phyloP scores from a whole-genome alignment of 2,329 filamentous ascomycete genomes.

The Sporothrix pallida region DNA sequence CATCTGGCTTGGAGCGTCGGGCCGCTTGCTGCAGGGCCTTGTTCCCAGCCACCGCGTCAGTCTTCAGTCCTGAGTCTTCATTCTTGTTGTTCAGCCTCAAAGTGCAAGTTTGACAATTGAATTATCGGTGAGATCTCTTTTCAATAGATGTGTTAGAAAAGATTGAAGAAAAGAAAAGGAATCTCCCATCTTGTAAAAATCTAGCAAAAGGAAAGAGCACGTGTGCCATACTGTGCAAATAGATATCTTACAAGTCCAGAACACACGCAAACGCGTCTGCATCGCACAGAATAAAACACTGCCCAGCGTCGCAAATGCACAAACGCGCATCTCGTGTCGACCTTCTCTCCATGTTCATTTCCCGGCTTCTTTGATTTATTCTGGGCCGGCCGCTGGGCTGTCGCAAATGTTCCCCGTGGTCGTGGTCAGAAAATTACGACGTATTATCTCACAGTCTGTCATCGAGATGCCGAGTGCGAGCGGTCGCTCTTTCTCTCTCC shows the following conservation, averaged over 20 bases:
- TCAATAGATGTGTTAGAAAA: too few relatives aligned
- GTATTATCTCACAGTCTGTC: not conserved
- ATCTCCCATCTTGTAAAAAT: not conserved
- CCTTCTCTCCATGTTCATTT: not conserved
- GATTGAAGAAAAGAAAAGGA: too few relatives aligned
- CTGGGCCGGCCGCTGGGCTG: not conserved
- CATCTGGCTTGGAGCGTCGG: slow-evolving; percentile 24
- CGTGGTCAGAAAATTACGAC: not conserved
- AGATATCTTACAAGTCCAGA: not conserved
- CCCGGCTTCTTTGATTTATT: not conserved
- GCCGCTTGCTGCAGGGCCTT: slow-evolving; percentile 16
- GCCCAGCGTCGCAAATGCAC: not conserved
- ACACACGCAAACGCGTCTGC: slow-evolving; percentile 12
- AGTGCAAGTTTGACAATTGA: not conserved
- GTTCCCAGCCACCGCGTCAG: slow-evolving; percentile 21
- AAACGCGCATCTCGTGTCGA: slow-evolving; percentile 1
- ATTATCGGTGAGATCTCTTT: too few relatives aligned
- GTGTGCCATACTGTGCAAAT: not conserved
- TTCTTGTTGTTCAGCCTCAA: not conserved
- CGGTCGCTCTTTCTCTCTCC: slow-evolving; percentile 2
- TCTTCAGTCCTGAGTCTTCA: not conserved
- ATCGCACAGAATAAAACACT: slow-evolving; percentile 21
- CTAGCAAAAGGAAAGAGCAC: not conserved
- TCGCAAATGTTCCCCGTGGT: not conserved
- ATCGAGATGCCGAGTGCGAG: slow-evolving; percentile 3